Conservation (phyloP, 2,329 filamentous ascomycete genomes). For the Metarhizium guizhouense region DNA sequence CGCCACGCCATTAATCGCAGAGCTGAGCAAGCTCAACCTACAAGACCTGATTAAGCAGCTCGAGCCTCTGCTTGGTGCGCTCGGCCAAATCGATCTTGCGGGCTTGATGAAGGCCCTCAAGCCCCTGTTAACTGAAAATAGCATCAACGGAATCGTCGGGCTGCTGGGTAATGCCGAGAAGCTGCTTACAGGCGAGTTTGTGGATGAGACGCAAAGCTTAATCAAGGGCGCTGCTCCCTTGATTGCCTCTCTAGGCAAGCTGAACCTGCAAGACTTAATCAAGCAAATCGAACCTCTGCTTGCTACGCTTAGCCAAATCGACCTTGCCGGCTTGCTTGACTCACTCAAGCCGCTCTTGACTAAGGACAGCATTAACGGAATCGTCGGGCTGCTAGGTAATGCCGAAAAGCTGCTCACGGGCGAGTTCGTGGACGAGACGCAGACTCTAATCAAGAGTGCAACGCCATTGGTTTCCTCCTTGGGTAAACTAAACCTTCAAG, state of each 20-base stretch:
- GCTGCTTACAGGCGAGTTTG: constrained; percentile 17
- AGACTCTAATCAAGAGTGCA: constrained; percentile 23
- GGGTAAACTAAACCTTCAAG: constrained; percentile 14
- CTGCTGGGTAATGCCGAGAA: constrained; percentile 19
- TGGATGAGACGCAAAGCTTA: constrained; percentile 14
- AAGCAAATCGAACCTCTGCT: constrained; percentile 19
- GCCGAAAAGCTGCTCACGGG: constrained; percentile 21
- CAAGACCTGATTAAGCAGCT: constrained; percentile 22
- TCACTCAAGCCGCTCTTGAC: constrained; percentile 21
- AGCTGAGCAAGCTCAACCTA: constrained; percentile 20
- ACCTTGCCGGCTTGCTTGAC: constrained; percentile 12
- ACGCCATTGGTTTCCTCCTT: constrained; percentile 16
- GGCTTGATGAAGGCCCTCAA: constrained; percentile 16
- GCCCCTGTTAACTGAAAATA: constrained; percentile 18
- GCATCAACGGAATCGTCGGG: constrained; percentile 23
- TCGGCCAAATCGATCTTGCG: constrained; percentile 21
- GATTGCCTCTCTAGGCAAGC: constrained; percentile 6
- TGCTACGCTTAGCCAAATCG: constrained; percentile 5
- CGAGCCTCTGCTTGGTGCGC: constrained; percentile 23
- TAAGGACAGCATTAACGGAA: constrained; percentile 18
- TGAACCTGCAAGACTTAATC: constrained; percentile 16
- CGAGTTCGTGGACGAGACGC: constrained; percentile 23
- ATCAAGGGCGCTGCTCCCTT: constrained; percentile 4
- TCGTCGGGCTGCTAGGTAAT: constrained; percentile 24
- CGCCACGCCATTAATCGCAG: constrained; percentile 20